Conservation (phyloP, 1,139 yeast genomes). For the Geotrichum siamense region DNA sequence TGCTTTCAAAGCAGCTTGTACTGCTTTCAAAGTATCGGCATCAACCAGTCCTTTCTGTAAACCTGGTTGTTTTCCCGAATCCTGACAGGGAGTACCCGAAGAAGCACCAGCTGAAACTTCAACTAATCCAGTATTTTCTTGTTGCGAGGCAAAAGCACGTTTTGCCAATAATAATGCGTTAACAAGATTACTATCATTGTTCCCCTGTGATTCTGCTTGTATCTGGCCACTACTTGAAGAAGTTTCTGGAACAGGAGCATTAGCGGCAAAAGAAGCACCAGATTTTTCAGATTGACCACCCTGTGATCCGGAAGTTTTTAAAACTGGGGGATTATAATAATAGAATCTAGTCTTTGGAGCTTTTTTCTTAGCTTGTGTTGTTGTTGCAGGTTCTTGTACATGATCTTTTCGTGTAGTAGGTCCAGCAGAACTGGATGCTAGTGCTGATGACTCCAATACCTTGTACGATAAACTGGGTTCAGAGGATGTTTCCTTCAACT, state of each 20-base stretch:
- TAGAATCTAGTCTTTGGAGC: slow-evolving; percentile 15
- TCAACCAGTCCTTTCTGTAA: slow-evolving; percentile 22
- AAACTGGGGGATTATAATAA: slow-evolving; percentile 17
- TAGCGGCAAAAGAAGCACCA: slow-evolving; percentile 16
- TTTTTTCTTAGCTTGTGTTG: slow-evolving; percentile 4
- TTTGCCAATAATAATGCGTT: slow-evolving; percentile 40
- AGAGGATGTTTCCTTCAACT: neutral
- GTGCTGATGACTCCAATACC: slow-evolving; percentile 7
- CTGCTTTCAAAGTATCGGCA: slow-evolving; percentile 35
- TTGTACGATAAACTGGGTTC: slow-evolving; percentile 7
- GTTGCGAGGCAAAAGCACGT: slow-evolving; percentile 32
- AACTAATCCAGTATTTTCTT: slow-evolving; percentile 2
- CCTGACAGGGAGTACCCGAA: too few relatives aligned
- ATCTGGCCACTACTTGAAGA: neutral
- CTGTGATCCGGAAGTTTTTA: slow-evolving; percentile 5
- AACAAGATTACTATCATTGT: slow-evolving; percentile 30
- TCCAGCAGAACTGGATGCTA: neutral
- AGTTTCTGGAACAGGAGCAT: slow-evolving; percentile 7
- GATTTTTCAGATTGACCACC: slow-evolving; percentile 11
- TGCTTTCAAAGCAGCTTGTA: slow-evolving; percentile 34
- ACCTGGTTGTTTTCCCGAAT: too few relatives aligned
- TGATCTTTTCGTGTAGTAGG: neutral
- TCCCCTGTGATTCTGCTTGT: slow-evolving; percentile 3
- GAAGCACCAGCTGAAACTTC: slow-evolving; percentile 2
- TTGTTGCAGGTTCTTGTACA: slow-evolving; percentile 1